Percentiles rank a stretch among this genome's conserved stretches.
These are phyloP conservation scores for Leishmania guyanensis DNA, from an alignment of 208 protist species.

Conservation along the genomic window DNA sequence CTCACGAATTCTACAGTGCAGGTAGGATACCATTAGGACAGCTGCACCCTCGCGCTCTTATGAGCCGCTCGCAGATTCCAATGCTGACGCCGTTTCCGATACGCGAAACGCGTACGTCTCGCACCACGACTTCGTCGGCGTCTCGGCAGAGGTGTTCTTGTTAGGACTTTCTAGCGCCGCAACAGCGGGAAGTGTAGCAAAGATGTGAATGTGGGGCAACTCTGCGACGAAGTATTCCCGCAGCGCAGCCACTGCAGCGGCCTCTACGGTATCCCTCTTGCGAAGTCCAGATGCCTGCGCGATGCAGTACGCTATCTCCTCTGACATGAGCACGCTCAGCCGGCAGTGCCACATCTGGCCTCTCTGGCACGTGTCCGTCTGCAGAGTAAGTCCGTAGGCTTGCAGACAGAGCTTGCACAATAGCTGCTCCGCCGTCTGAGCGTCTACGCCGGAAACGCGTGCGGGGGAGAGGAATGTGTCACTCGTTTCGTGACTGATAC, in stretches of 20 bases:
- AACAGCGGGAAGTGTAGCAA: neutral
- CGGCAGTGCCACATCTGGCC: slow-evolving; percentile 58
- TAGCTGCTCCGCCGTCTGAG: slow-evolving; percentile 15
- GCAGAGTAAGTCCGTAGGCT: slow-evolving; percentile 18
- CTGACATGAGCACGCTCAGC: slow-evolving; percentile 45
- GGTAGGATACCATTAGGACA: neutral
- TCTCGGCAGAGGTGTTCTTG: neutral
- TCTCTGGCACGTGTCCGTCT: slow-evolving; percentile 10
- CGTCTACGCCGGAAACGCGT: neutral
- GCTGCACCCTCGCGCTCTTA: neutral
- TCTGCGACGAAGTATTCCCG: slow-evolving; percentile 16
- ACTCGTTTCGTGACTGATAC: slow-evolving; percentile 19
- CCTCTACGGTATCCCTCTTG: slow-evolving; percentile 62
- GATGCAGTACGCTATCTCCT: slow-evolving; percentile 41
- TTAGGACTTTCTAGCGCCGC: neutral
- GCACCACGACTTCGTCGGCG: neutral
- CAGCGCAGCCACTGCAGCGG: slow-evolving; percentile 31
- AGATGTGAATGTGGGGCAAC: neutral
- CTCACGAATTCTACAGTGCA: neutral
- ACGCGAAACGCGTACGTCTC: slow-evolving; percentile 3
- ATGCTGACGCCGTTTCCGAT: neutral
- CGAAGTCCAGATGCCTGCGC: slow-evolving; percentile 23
- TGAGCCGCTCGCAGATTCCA: neutral
- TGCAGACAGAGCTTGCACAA: slow-evolving; percentile 17
- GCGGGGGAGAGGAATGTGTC: slow-evolving; percentile 8